Evolutionary conservation across 768 basidiomycete species (phyloP).

Genomic region (Hirschioporus abietinus): DNA sequence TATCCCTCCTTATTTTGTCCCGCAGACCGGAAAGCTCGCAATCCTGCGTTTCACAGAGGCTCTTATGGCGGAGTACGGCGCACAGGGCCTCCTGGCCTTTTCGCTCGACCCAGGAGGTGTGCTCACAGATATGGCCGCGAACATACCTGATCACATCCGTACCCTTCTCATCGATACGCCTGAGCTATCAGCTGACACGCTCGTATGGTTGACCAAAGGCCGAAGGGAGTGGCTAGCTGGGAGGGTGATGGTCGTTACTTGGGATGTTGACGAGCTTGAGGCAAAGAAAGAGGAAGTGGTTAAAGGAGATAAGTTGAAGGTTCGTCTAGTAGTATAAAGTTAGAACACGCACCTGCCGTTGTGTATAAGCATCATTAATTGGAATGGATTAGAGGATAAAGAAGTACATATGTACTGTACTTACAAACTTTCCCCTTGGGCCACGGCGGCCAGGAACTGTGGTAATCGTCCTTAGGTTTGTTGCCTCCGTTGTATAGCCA

Average conservation of each 20-base stretch:
- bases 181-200: slow-evolving; percentile 7
- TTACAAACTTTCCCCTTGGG: too few relatives aligned
- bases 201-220: slow-evolving; percentile 9
- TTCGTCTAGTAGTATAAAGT: neutral
- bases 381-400: too few relatives aligned
- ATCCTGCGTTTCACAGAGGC: neutral
- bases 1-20: neutral
- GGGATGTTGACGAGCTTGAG: neutral
- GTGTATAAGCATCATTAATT: too few relatives aligned
- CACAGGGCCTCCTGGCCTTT: neutral
- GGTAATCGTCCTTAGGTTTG: too few relatives aligned
- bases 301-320: neutral
- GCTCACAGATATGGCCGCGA: slow-evolving; percentile 13
- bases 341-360: too few relatives aligned
- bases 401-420: too few relatives aligned
- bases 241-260: neutral
- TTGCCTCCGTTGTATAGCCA: too few relatives aligned
- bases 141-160: slow-evolving; percentile 1
- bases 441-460: too few relatives aligned
- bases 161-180: slow-evolving; percentile 8
- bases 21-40: neutral
- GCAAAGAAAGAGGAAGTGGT: neutral
- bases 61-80: neutral
- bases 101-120: slow-evolving; percentile 8
- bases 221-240: slow-evolving; percentile 9